Percentiles rank a stretch among this genome's conserved stretches.
Evolutionary conservation across 176 grass and related monocot genomes (phyloP).

Genomic region (barley (Hordeum vulgare)): MorexV3_pseudomolecules_assembly NC_058519.1:14652825-14653324

Average conservation of each 20-base stretch:
- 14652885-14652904: slow-evolving; percentile 49
- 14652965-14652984: slow-evolving; percentile 37
- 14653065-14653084: slow-evolving; percentile 37
- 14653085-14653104: not conserved
- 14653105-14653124: not conserved
- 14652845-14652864: slow-evolving; percentile 34
- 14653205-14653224: no score
- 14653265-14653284: no score
- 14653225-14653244: no score
- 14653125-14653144: not conserved
- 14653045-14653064: slow-evolving; percentile 57
- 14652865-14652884: slow-evolving; percentile 26
- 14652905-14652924: slow-evolving; percentile 50
- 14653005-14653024: slow-evolving; percentile 61
- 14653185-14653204: no score
- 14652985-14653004: slow-evolving; percentile 54
- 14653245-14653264: no score
- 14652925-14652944: slow-evolving; percentile 48
- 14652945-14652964: slow-evolving; percentile 47
- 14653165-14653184: no score
- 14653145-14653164: no score
- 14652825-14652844: not conserved
- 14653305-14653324: no score
- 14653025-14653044: slow-evolving; percentile 45
- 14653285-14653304: no score